Evolutionary conservation across 805 yeast genomes (phyloP), one percentile per base, ranked within the genome.

Genomic region (Metschnikowia santaceciliae): DNA sequence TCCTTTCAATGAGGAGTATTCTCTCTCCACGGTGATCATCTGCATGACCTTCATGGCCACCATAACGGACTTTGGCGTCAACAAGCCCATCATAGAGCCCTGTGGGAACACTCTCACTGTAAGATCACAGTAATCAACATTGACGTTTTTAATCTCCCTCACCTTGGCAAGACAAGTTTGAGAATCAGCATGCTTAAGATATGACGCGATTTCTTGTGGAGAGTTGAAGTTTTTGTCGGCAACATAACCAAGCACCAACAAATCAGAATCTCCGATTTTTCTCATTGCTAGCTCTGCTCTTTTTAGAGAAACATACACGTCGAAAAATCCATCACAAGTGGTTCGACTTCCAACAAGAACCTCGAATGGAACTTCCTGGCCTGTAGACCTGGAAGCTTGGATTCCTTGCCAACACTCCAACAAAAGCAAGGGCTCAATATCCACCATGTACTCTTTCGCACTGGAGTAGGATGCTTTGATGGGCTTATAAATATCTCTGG

Each of bases 401-500:
- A 94, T 79, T 0, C 89, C 86, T 61, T 91, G 96, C 97, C 98
- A 95, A 55, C 96, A 88, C 69, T 94, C 99, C 38, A 92, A 69
- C 63, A 91, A 69, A 41, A 94, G 70, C 40, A 94, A 73, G 0
- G 99, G 99, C 57, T 84, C 88, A 66, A 89, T 86, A 1, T 80
- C 75, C 34, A 74, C 71, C 44, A 79, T 79, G 61, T 95, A 94
- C 2, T 86, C 90, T n/a, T 70, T 72, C 4, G 83, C 82, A 46
- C 79, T 70, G 0, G 60, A 51, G 61, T 88, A 94, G 1, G 68
- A 60, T 56, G 82, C 82, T 30, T 79, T 78, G 5, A 88, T 84
- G 0, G 71, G 65, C 1, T 62, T 60, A 59, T 79, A 80, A 1
- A 67, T 61, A 3, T 68, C 66, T 2, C 62, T 60, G 4, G 73